Evolutionary conservation across 73 alveolate species (phyloP).

Genomic region (Tetrahymena thermophila): DNA sequence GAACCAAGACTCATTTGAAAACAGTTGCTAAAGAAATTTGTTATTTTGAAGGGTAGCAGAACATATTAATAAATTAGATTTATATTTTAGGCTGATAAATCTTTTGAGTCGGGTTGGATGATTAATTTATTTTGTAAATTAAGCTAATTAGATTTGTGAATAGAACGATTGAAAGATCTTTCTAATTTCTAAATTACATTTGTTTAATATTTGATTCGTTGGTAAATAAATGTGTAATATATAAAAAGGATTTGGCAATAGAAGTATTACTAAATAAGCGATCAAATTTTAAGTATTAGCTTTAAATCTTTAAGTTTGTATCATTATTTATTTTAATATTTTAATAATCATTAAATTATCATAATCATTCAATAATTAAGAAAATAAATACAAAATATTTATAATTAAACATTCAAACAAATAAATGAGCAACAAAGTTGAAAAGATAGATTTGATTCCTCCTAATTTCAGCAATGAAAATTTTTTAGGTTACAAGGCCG

Average conservation of each 20-base stretch:
- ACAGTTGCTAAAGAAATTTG: too few relatives aligned
- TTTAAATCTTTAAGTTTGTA: not conserved
- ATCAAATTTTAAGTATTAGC: not conserved
- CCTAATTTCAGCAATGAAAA: not conserved
- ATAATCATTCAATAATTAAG: too few relatives aligned
- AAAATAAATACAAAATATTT: too few relatives aligned
- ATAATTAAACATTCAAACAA: not conserved
- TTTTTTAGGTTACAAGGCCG: not conserved
- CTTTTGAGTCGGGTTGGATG: not conserved
- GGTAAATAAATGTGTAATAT: not conserved
- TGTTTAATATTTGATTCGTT: not conserved
- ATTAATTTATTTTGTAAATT: too few relatives aligned
- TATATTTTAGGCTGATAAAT: not conserved
- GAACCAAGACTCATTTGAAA: not conserved
- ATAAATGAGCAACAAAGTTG: not conserved
- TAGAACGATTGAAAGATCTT: not conserved
- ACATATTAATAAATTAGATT: not conserved
- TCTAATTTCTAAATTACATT: not conserved
- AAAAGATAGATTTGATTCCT: not conserved
- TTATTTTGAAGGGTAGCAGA: not conserved
- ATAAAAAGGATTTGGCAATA: not conserved
- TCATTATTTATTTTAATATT: not conserved
- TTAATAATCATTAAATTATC: not conserved
- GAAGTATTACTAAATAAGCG: not conserved
- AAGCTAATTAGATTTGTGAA: not conserved